Conservation (phyloP, 257 asterid species). For the Datura wrightii region DNA sequence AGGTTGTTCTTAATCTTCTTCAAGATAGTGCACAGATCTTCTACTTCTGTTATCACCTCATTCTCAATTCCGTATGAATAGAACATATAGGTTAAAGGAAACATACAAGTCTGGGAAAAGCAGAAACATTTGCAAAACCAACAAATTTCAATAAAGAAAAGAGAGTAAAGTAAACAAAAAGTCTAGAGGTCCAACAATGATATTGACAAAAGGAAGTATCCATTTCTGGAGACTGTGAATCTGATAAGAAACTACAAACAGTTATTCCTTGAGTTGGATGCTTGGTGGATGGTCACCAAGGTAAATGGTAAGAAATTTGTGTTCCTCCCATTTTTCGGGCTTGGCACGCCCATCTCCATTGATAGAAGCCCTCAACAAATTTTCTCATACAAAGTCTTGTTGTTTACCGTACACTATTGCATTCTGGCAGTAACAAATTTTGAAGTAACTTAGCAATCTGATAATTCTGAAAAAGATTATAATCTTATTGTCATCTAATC, state of each 20-base stretch:
- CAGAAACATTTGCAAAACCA: not conserved
- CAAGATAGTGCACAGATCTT: not conserved
- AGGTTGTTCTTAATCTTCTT: not conserved
- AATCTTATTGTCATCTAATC: not conserved
- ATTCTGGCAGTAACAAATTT: not conserved
- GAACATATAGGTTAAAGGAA: not conserved
- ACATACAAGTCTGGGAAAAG: conserved; percentile 6
- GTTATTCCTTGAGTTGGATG: not conserved
- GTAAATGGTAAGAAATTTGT: not conserved
- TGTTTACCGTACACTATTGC: not conserved
- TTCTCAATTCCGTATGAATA: not conserved
- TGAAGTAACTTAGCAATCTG: not conserved
- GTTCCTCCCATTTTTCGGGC: not conserved
- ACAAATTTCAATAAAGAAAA: not conserved
- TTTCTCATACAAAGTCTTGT: not conserved
- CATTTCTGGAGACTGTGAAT: not conserved
- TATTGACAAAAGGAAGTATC: not conserved
- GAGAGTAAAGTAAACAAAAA: not conserved
- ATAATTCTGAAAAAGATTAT: not conserved
- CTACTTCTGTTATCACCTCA: not conserved
- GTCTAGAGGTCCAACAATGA: not conserved
- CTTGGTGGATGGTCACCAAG: conserved; percentile 19
- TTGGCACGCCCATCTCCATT: not conserved
- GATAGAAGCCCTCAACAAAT: not conserved
- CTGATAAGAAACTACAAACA: not conserved